Conservation (phyloP, 2,329 filamentous ascomycete species). For the Graphiopsis chlorocephala region DNA sequence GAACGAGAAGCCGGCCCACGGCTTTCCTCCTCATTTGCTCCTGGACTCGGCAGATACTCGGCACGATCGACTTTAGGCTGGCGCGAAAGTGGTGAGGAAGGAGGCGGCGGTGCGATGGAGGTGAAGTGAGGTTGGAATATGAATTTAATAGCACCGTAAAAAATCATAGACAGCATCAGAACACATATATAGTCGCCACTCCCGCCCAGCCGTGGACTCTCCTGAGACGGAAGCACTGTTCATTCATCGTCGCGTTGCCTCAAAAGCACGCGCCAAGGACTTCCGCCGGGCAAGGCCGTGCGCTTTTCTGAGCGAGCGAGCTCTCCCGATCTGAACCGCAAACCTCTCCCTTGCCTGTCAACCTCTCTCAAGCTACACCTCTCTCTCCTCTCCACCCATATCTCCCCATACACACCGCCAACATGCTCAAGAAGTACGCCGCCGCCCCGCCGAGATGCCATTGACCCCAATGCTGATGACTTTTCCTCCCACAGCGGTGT, state of each 20-base stretch:
- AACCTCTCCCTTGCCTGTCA: constrained; percentile 17
- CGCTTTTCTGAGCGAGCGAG: constrained; percentile 5
- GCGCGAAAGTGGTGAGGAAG: not conserved
- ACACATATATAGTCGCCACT: not conserved
- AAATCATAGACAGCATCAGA: not conserved
- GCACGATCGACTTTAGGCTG: not conserved
- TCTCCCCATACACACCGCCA: constrained; percentile 56
- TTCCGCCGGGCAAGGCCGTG: not conserved
- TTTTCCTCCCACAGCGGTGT: constrained; percentile 56
- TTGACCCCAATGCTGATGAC: constrained; percentile 33
- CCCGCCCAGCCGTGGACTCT: not conserved
- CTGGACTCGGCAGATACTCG: not conserved
- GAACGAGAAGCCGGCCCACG: not conserved
- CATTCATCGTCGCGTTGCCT: not conserved
- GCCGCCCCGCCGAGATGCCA: constrained; percentile 14
- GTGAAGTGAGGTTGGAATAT: not conserved
- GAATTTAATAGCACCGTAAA: not conserved
- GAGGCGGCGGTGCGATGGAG: not conserved
- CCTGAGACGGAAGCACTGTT: constrained; percentile 1
- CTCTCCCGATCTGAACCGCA: constrained; percentile 18
- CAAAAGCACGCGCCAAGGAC: constrained; percentile 2
- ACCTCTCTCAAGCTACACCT: constrained; percentile 21
- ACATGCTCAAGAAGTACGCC: constrained; percentile 81
- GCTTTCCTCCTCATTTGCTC: not conserved
- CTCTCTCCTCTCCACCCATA: constrained; percentile 20